Conservation (phyloP, 352 stramenopile genomes). For the Thraustotheca clavata region DNA sequence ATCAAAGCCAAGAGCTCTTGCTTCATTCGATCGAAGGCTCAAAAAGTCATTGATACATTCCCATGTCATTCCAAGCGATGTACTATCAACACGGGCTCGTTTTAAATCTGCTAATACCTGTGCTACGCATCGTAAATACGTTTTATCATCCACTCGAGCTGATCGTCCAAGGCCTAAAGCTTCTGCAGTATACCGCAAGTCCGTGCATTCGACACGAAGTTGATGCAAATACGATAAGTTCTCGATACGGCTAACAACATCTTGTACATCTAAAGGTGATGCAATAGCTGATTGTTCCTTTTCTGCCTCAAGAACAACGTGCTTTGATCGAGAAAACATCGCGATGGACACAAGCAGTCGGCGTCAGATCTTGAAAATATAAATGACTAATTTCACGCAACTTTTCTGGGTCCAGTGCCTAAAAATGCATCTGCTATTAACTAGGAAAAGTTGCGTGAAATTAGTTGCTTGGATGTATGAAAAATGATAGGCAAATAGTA, state of each 20-base stretch:
- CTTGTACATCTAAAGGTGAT: neutral
- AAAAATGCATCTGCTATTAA: too few species aligned
- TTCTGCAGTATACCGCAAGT: neutral
- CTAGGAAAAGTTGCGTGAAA: too few species aligned
- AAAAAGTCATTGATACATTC: constrained; percentile 66
- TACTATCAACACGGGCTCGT: constrained; percentile 1
- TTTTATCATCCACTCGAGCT: neutral
- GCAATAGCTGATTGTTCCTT: neutral
- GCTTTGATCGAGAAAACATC: too few species aligned
- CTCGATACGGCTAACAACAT: neutral
- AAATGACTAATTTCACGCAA: too few species aligned
- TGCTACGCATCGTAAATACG: neutral
- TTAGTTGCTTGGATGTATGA: too few species aligned
- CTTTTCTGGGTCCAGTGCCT: too few species aligned
- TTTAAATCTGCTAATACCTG: neutral
- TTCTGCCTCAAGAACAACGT: neutral
- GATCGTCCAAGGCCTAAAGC: neutral
- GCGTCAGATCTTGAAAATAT: too few species aligned
- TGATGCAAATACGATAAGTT: neutral
- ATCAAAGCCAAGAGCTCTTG: constrained; percentile 65
- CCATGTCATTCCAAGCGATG: constrained; percentile 43
- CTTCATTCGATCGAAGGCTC: constrained; percentile 52
- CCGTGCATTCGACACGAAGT: neutral
- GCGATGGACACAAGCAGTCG: too few species aligned
- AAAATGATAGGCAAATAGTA: too few species aligned